phyloP scores from a whole-genome alignment of 176 grass and related monocot species.

The Ampelocalamus luodianensis region DNA sequence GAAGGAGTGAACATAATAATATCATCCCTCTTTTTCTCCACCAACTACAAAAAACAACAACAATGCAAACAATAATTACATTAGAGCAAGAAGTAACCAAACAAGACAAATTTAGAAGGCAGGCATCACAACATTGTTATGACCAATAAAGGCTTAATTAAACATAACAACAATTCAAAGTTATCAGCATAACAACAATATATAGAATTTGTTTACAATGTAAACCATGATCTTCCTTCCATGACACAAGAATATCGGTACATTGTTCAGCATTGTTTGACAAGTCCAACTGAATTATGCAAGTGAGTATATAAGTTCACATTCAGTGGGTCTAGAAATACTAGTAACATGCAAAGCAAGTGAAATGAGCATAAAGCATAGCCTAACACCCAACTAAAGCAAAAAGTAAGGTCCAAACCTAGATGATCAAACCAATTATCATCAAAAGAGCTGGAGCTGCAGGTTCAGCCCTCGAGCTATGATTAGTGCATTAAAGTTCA shows the following conservation, averaged over 20 bases:
- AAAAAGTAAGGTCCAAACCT: background rate
- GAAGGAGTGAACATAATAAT: slow-evolving; percentile 81
- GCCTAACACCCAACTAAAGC: background rate
- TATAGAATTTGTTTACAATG: background rate
- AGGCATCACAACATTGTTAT: background rate
- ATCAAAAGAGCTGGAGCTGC: background rate
- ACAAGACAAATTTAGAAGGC: background rate
- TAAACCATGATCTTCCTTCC: background rate
- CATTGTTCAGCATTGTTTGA: background rate
- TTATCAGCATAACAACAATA: background rate
- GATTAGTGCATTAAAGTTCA: slow-evolving; percentile 24
- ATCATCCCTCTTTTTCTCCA: slow-evolving; percentile 79
- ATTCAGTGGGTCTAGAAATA: background rate
- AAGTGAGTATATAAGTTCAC: background rate
- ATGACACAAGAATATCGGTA: background rate
- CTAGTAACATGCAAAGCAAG: background rate
- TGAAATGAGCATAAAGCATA: background rate
- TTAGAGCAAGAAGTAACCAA: slow-evolving; percentile 12
- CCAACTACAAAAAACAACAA: slow-evolving; percentile 57
- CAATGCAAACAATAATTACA: slow-evolving; percentile 23
- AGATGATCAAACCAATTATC: background rate
- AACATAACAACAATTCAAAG: background rate
- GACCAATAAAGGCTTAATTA: slow-evolving; percentile 23
- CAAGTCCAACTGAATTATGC: background rate
- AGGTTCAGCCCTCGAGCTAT: background rate